Evolutionary conservation across 176 grass and related monocot genomes (phyloP).

Genomic region (Oryza nivara): DNA sequence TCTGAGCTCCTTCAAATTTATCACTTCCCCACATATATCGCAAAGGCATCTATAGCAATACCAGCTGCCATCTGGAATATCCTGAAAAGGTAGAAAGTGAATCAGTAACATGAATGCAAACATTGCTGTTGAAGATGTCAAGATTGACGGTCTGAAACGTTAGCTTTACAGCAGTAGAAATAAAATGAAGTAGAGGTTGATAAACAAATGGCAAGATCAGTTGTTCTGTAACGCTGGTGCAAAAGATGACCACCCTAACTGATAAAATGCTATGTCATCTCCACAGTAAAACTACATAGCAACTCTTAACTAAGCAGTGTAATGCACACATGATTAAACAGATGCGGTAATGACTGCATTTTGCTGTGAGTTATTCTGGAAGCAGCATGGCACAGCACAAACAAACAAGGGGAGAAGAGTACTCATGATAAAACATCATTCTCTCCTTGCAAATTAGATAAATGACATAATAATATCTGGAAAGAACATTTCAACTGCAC

Average conservation of each 20-base stretch:
- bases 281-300: conserved; percentile 8
- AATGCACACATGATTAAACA: conserved; percentile 26
- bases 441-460: conserved; percentile 2
- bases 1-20: conserved; percentile 53
- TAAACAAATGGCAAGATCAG: background rate
- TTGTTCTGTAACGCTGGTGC: conserved; percentile 15
- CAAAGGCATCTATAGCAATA: conserved; percentile 89
- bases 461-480: background rate
- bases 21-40: conserved; percentile 62
- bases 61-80: conserved; percentile 88
- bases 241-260: conserved; percentile 10
- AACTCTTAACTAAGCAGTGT: conserved; percentile 12
- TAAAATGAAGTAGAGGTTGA: background rate
- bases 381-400: conserved; percentile 18
- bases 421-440: background rate
- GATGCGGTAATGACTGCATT: background rate
- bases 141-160: background rate
- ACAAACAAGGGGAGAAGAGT: conserved; percentile 20
- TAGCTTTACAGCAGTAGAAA: background rate
- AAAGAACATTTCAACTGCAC: conserved; percentile 20
- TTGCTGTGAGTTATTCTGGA: conserved; percentile 5
- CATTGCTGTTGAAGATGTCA: conserved; percentile 23
- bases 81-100: conserved; percentile 45
- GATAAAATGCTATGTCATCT: conserved; percentile 3
- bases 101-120: conserved; percentile 29